Evolutionary conservation across 352 stramenopile genomes (phyloP), one percentile per base, ranked within the genome.

Genomic region (Phytophthora pinifolia): DNA sequence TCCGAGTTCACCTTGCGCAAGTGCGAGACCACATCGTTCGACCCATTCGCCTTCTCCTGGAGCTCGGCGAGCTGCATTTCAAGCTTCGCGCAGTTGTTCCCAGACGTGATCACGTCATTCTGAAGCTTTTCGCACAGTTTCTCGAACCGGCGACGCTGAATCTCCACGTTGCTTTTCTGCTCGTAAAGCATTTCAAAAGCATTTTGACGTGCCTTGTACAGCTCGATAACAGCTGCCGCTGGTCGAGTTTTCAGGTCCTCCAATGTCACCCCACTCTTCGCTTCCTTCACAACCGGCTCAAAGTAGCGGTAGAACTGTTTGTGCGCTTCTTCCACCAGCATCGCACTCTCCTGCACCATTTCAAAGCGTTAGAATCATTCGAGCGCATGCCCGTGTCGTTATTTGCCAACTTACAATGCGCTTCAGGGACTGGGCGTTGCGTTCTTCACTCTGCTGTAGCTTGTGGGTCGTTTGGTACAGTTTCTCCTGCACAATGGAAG

Each of bases 401-500:
- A 5, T 33, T 20, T 17, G 37, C 12, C 31, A 31, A 76, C 73
- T 36, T 78, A 87, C 74, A 27, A 88, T 77, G 29, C 69, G 70
- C 29, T 81, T 65, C 9, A 79, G 70, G 4, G 63, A 59, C 32
- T 77, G 46, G 1, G 64, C 35, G 41, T 85, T 68, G 17, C 71
- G 65, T 58, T 87, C 55, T 49, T 91, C 76, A 45, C 70, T 88
- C 7, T 68, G 59, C 12, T 74, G 50, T 3, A 89, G 59, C 46
- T 88, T 87, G 56, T 76, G 65, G 1, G 65, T 68, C 33, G 61
- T 54, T 29, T 83, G 74, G 15, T 82, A 74, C 39, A 89, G 18
- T 42, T 83, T 86, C 52, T 91, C 81, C 42, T 88, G 69, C 9
- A 84, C 47, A 27, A 88, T 67, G 5, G 77, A 83, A 10, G 70